Base-by-base conservation (phyloP, 371 early-diverging fungal species). In the Chytridium lagenaria region DNA sequence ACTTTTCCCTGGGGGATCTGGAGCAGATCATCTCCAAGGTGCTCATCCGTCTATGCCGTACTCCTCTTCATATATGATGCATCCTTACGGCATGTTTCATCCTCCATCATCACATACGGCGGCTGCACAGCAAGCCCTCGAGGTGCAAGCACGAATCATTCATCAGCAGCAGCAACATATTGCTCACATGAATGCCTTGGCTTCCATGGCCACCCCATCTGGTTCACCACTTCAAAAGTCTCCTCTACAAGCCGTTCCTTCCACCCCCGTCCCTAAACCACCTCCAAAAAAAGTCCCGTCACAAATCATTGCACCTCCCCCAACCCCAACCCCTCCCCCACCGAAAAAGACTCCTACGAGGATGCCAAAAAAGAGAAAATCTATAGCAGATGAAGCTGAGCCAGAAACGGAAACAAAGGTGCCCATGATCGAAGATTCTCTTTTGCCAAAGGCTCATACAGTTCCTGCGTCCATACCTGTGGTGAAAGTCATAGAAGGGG, bases 401-500 rank as follows among this genome's bases (percentile, higher is more conserved):
- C n/a, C 26, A 52, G 26, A 12, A 52, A 52, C n/a, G 5, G 55
- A 12, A 52, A 23, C 12, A 22, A 52, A n/a, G 55, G n/a, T 26
- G 5, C 5, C 55, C 7, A 52, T 12, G 55, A 52, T 23, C 5
- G 61, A 28, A 31, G 57, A 50, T 57, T 28, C n/a, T n/a, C 19
- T 10, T n/a, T 33, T 10, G 61, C 70, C 61, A 28, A 57, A 57
- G 31, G 7, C 72, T 5, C 66, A 31, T 44, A 40, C 64, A 30
- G n/a, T 76, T 23, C 77, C 77, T 1, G 77, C 73, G 16, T 73
- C 74, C 3, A 70, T 73, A 33, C 77, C 77, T 3, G 50, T 67
- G 16, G 49, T 73, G 33, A 69, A 73, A 33, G 33, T 63, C 16
- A 65, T 38, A n/a, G 77, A 91, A 69, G 91, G 90, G 16, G 79